These are phyloP conservation scores for Laetiporus sulphureus DNA, from an alignment of 1,284 basidiomycete species.

Conservation along the genomic window DNA sequence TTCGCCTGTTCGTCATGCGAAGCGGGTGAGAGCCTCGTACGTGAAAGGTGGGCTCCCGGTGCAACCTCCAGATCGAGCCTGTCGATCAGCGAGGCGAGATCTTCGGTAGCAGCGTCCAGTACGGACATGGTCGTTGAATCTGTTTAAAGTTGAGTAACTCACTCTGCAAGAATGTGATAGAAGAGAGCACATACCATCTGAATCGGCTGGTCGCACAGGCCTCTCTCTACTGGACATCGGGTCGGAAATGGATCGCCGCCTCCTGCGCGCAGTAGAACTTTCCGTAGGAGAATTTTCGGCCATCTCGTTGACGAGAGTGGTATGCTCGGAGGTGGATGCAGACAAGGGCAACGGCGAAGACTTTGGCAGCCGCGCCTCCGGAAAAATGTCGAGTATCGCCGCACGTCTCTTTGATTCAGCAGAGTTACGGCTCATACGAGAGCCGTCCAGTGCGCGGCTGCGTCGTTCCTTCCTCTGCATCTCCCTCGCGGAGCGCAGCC, in stretches of 20 bases:
- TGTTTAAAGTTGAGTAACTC: too few species aligned
- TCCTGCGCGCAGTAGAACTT: conserved; percentile 47
- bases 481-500: conserved; percentile 48
- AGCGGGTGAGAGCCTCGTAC: conserved; percentile 26
- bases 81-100: conserved; percentile 69
- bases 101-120: conserved; percentile 69
- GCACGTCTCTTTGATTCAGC: conserved; percentile 24
- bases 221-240: too few species aligned
- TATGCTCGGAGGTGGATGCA: conserved; percentile 22
- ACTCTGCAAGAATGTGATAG: too few species aligned
- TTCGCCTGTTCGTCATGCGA: conserved; percentile 6
- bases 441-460: conserved; percentile 15
- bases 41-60: conserved; percentile 45
- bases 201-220: too few species aligned
- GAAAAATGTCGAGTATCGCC: conserved; percentile 29
- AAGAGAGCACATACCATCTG: too few species aligned
- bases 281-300: conserved; percentile 28
- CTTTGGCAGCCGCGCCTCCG: conserved; percentile 17
- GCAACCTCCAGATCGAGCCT: conserved; percentile 70
- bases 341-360: neutral
- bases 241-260: conserved; percentile 58
- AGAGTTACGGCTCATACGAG: conserved; percentile 21
- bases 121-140: conserved; percentile 64
- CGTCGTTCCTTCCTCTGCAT: conserved; percentile 40
- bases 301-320: conserved; percentile 44